These are phyloP conservation scores for Boletus eberwhitei DNA, from an alignment of 768 basidiomycete species.

Conservation along the genomic window DNA sequence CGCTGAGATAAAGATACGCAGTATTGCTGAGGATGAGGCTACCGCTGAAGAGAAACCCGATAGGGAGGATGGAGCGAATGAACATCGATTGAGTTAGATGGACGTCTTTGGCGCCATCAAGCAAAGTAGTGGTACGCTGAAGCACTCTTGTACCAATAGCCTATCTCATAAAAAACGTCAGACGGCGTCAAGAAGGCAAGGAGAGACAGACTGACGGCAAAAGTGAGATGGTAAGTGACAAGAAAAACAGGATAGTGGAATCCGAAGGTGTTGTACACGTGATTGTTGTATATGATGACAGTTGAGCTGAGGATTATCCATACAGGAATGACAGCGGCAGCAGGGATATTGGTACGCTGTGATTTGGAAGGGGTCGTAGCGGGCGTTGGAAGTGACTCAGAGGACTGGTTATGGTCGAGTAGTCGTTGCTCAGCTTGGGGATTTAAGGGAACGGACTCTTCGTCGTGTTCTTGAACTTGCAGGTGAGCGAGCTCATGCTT, in stretches of 20 bases:
- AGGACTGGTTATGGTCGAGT: slow-evolving; percentile 5
- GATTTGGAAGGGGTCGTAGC: slow-evolving; percentile 42
- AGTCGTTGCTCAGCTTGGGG: neutral
- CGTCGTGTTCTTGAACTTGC: slow-evolving; percentile 17
- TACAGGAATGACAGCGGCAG: slow-evolving; percentile 76
- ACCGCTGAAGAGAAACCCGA: slow-evolving; percentile 90
- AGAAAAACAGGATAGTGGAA: slow-evolving; percentile 93
- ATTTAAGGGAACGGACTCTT: slow-evolving; percentile 6
- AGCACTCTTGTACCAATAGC: slow-evolving; percentile 84
- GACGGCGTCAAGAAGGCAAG: neutral
- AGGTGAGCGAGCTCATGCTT: slow-evolving; percentile 21
- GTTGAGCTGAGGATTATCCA: slow-evolving; percentile 89
- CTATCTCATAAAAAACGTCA: slow-evolving; percentile 29
- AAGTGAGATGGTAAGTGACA: slow-evolving; percentile 79
- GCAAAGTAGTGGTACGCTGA: slow-evolving; percentile 73
- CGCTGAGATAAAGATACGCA: slow-evolving; percentile 87
- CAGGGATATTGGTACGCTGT: slow-evolving; percentile 54
- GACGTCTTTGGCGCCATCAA: slow-evolving; percentile 77
- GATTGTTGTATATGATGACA: slow-evolving; percentile 97
- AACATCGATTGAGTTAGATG: slow-evolving; percentile 79
- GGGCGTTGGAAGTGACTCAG: slow-evolving; percentile 52
- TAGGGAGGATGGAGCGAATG: slow-evolving; percentile 83
- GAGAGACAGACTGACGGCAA: slow-evolving; percentile 47
- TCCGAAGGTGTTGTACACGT: slow-evolving; percentile 74
- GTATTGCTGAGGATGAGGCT: slow-evolving; percentile 90